Evolutionary conservation across 768 basidiomycete species (phyloP).

Genomic region (Nevesoporus exiguus): DNA sequence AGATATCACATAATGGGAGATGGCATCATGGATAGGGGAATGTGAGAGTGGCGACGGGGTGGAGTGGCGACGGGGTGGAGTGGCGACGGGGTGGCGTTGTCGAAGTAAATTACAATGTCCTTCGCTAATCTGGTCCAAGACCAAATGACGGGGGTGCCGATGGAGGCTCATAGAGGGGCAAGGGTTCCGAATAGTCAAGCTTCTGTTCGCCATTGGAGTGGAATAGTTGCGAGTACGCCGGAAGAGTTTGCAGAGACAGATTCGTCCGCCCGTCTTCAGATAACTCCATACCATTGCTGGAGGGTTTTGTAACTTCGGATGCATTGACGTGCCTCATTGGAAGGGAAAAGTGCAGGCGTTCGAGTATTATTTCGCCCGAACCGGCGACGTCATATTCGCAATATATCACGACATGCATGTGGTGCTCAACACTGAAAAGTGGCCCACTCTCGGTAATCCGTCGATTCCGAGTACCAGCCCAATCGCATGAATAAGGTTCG

Average conservation of each 20-base stretch:
- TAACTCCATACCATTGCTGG: background rate
- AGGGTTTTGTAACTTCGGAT: slow-evolving; percentile 17
- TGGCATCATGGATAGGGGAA: background rate
- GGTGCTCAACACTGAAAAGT: slow-evolving; percentile 54
- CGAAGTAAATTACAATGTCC: slow-evolving; percentile 2
- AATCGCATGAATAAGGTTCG: slow-evolving; percentile 19
- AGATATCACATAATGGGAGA: background rate
- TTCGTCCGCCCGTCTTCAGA: slow-evolving; percentile 10
- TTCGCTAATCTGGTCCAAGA: slow-evolving; percentile 4
- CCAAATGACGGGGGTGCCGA: slow-evolving; percentile 3
- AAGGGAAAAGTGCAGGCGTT: slow-evolving; percentile 38
- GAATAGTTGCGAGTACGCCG: slow-evolving; percentile 78
- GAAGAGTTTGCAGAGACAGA: slow-evolving; percentile 40
- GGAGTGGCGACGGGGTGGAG: no score
- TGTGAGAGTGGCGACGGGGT: background rate
- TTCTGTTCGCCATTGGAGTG: slow-evolving; percentile 69
- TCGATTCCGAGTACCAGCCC: slow-evolving; percentile 29
- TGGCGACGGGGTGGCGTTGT: background rate
- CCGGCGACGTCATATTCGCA: slow-evolving; percentile 52
- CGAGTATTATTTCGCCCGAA: slow-evolving; percentile 21
- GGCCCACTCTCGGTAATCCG: slow-evolving; percentile 51
- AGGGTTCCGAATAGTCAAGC: slow-evolving; percentile 58
- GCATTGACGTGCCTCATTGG: slow-evolving; percentile 52
- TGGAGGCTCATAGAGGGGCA: slow-evolving; percentile 60
- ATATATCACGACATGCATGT: slow-evolving; percentile 48